Conservation (phyloP, 2,329 filamentous ascomycete genomes). For the Microdochium bolleyi region DNA sequence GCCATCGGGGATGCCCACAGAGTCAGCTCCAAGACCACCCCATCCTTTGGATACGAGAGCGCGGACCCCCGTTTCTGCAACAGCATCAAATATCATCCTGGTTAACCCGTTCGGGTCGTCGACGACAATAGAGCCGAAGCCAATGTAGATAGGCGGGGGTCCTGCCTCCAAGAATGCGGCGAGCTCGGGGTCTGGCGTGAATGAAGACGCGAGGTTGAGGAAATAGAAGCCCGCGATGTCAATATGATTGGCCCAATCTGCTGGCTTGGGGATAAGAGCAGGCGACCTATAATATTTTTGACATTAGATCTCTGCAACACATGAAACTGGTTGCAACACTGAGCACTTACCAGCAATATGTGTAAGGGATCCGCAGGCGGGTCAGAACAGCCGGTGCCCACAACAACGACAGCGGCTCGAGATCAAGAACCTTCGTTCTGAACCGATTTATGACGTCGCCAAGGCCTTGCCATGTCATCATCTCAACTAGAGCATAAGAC, state of each 20-base stretch:
- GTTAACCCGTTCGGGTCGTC: constrained; percentile 37
- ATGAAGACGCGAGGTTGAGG: constrained; percentile 31
- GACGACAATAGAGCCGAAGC: constrained; percentile 48
- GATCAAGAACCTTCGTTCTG: constrained; percentile 56
- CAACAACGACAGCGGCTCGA: constrained; percentile 71
- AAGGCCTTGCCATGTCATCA: constrained; percentile 88
- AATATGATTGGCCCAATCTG: constrained; percentile 45
- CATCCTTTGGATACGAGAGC: constrained; percentile 82
- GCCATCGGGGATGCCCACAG: constrained; percentile 60
- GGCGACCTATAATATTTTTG: constrained; percentile 12
- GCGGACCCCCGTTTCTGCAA: constrained; percentile 44
- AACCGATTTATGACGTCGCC: constrained; percentile 90
- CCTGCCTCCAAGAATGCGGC: constrained; percentile 35
- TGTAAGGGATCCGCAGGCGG: constrained; percentile 71
- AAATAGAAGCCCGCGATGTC: constrained; percentile 47
- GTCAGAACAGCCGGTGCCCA: constrained; percentile 76
- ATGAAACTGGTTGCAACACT: background rate
- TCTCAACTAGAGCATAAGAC: constrained; percentile 77
- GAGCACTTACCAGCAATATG: constrained; percentile 71
- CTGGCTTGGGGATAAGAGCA: constrained; percentile 40
- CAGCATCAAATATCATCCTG: constrained; percentile 35
- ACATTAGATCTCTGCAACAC: background rate
- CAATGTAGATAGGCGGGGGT: constrained; percentile 43
- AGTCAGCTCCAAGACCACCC: constrained; percentile 73
- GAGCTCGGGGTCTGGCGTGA: constrained; percentile 20